Conservation (phyloP, 2,329 filamentous ascomycete species). For the Cordyceps fumosorosea region DNA sequence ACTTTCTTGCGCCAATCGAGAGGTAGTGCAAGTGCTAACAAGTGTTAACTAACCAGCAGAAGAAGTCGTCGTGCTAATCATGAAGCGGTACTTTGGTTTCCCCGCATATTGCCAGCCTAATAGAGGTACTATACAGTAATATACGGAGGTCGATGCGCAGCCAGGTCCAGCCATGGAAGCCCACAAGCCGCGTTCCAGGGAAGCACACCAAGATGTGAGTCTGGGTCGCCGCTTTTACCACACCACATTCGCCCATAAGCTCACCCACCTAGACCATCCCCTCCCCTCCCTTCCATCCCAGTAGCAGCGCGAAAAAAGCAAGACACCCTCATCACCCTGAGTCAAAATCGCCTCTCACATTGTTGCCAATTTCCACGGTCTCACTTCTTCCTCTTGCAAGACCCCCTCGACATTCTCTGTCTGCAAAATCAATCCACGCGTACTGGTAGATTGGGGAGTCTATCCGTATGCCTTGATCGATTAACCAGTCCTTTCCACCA, state of each 20-base stretch:
- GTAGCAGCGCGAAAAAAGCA: slow-evolving; percentile 1
- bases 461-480: neutral
- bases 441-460: neutral
- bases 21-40: neutral
- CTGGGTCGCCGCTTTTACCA: neutral
- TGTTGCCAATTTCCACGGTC: slow-evolving; percentile 12
- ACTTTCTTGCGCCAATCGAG: too few relatives aligned
- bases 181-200: slow-evolving; percentile 5
- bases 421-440: too few relatives aligned
- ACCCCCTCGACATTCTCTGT: neutral
- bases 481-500: too few relatives aligned
- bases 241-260: too few relatives aligned
- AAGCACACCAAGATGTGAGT: neutral
- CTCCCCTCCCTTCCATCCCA: neutral
- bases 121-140: neutral
- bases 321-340: slow-evolving; percentile 8
- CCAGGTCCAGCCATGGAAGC: neutral
- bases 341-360: slow-evolving; percentile 4
- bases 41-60: too few relatives aligned
- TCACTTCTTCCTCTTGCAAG: neutral
- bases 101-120: neutral
- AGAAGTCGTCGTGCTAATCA: too few relatives aligned
- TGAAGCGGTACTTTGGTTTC: neutral
- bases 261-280: neutral
- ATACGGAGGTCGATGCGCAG: neutral